Base-by-base conservation (phyloP, 2,329 filamentous ascomycete species). In the Microcera coccophila region DNA sequence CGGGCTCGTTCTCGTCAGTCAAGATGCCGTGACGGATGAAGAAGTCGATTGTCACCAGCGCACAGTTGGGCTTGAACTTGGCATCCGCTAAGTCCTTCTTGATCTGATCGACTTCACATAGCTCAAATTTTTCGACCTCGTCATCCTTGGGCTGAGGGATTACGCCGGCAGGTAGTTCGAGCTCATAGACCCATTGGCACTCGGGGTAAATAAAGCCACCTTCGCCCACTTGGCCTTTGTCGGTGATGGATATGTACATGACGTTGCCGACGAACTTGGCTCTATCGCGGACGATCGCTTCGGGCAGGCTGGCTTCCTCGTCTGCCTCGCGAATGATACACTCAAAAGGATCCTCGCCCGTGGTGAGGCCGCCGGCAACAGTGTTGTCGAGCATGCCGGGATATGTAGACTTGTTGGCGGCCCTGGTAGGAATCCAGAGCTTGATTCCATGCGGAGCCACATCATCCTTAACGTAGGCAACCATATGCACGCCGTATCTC, bases 331-430 rank as follows among this genome's bases (percentile, higher is more conserved):
- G 81, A 16, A 96, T 76, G 39, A 95, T 70, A 62, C 85, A 89
- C 60, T 91, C 89, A 37, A 90, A 84, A 0, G 87, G 85, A 17
- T 75, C 75, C 63, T 96, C 90, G 12, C 84, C 85, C 1, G 87
- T 87, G 62, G 85, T 82, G 53, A 97, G 82, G 0, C 69, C 78
- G n/a, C 78, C 78, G 0, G 90, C 93, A 5, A 95, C 93, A 2
- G 90, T 90, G 64, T 97, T 98, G 66, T 98, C 93, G 52, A 98
- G 73, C 78, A 96, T 90, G n/a, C 85, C 78, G 0, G 85, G 84
- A 61, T 91, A 98, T 0, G 90, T 96, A 53, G 87, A 81, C 72
- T 97, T 98, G 45, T 73, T 78, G 38, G 72, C 73, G 11, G 90
- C 79, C 9, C 93, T 77, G 35, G 83, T 78, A 3, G 93, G 87